Conservation (phyloP, 2,329 filamentous ascomycete species). For the Blastomyces gilchristii region DNA sequence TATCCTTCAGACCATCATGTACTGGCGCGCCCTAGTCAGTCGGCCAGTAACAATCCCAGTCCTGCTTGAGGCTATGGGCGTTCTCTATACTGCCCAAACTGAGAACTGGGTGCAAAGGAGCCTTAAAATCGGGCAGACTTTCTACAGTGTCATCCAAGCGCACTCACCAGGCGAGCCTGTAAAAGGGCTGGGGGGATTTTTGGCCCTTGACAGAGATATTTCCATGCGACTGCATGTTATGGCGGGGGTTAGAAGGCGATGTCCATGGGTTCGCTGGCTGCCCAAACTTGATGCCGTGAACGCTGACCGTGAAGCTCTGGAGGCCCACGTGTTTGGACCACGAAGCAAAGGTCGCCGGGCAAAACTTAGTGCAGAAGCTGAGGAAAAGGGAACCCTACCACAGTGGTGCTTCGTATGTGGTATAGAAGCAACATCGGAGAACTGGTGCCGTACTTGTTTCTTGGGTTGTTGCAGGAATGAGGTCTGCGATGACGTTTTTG, state of each 20-base stretch:
- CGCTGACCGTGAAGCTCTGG: neutral
- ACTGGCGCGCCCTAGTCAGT: slow-evolving; percentile 1
- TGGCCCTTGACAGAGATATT: neutral
- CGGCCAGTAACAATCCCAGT: neutral
- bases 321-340: neutral
- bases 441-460: slow-evolving; percentile 3
- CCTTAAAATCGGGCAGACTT: neutral
- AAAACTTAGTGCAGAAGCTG: neutral
- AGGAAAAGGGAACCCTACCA: neutral
- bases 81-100: neutral
- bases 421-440: neutral
- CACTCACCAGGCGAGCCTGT: neutral
- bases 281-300: neutral
- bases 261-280: slow-evolving; percentile 1
- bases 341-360: neutral
- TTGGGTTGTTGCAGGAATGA: neutral
- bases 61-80: neutral
- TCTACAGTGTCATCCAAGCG: neutral
- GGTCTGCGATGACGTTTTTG: neutral
- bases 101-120: slow-evolving; percentile 1
- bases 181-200: neutral
- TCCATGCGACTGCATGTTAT: neutral
- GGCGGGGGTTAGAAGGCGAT: neutral
- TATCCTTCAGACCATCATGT: slow-evolving; percentile 1
- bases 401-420: slow-evolving; percentile 4